Evolutionary conservation across 1,284 basidiomycete species (phyloP).

Genomic region (Sporisorium graminicola): DNA sequence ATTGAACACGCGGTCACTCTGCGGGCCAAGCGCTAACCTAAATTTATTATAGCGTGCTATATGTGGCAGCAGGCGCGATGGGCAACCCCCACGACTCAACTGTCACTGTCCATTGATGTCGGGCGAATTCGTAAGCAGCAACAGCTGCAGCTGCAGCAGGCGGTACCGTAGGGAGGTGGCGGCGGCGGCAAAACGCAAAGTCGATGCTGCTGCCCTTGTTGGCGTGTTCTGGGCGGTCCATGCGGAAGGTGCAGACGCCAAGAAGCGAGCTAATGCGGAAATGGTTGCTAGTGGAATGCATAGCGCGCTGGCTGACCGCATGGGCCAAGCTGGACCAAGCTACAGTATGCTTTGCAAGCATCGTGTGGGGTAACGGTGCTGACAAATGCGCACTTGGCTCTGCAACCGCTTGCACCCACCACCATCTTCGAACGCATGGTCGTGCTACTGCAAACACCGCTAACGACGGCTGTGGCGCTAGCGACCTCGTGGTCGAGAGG

Average conservation of each 20-base stretch:
- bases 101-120: background rate
- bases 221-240: no score
- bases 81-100: no score
- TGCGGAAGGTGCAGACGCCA: background rate
- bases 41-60: no score
- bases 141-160: background rate
- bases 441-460: no score
- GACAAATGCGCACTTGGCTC: slow-evolving; percentile 2
- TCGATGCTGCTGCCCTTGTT: no score
- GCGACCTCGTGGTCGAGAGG: no score
- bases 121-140: background rate
- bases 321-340: background rate
- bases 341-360: background rate
- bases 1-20: no score
- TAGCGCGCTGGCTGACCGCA: background rate
- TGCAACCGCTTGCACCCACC: no score
- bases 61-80: no score
- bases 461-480: no score
- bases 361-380: background rate
- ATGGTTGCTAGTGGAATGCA: background rate
- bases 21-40: no score
- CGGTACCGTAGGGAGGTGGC: background rate
- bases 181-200: background rate
- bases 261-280: background rate
- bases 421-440: no score